These are phyloP conservation scores for Aspergillus costaricaensis DNA, from an alignment of 2,329 filamentous ascomycete genomes.

Conservation along the genomic window DNA sequence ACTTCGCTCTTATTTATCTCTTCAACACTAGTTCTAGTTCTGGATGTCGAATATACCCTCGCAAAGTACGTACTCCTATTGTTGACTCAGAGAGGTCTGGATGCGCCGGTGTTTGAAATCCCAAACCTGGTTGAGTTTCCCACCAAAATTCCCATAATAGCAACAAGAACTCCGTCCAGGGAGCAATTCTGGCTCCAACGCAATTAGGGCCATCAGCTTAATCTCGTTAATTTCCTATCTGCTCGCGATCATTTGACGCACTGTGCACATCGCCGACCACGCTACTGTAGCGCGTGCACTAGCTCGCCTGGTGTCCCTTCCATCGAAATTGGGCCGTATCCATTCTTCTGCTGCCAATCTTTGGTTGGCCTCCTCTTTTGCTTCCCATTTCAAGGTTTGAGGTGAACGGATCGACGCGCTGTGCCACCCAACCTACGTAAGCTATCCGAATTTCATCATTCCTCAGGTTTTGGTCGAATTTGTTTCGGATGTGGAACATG, in stretches of 20 bases:
- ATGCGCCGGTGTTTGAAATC: not conserved
- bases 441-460: constrained; percentile 1
- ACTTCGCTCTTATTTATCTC: no score
- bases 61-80: not conserved
- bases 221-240: constrained; percentile 12
- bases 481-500: not conserved
- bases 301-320: not conserved
- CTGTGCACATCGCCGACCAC: constrained; percentile 14
- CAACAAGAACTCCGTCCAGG: not conserved
- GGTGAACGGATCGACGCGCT: not conserved
- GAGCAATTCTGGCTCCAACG: not conserved
- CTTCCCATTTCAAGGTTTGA: not conserved
- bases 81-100: not conserved
- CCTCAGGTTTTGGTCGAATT: not conserved
- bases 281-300: constrained; percentile 13
- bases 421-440: not conserved
- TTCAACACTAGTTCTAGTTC: no score
- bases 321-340: not conserved
- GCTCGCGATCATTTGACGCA: constrained; percentile 14
- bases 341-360: not conserved
- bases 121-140: not conserved
- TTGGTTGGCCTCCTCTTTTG: not conserved
- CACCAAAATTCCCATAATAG: not conserved
- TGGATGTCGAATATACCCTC: no score
- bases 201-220: constrained; percentile 1